Evolutionary conservation across 2,329 filamentous ascomycete species (phyloP), one percentile per base, ranked within the genome.

Genomic region (Didymella keratinophila): DNA sequence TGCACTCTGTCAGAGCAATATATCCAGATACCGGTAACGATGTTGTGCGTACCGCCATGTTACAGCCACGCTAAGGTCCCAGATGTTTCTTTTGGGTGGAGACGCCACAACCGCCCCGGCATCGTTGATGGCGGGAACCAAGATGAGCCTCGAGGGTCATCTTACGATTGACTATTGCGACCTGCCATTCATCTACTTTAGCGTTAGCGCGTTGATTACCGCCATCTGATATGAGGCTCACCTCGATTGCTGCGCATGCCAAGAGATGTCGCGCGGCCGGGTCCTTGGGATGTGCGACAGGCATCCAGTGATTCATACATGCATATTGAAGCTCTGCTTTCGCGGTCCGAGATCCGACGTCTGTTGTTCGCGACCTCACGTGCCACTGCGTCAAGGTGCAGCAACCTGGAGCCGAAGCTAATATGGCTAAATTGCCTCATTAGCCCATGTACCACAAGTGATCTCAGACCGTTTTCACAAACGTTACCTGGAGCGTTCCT

Each of bases 1-100:
- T 68, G 37, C 61, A 58, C 46, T 62, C 60, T 60, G 60, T 64
- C 46, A 59, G 55, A 61, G 57, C 20, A 67, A 67, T 71, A 64
- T 63, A 63, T 56, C 45, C 32, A 44, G 27, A 53, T 43, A 50
- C 20, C 56, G 46, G 56, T 51, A 58, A 25, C 32, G 62, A 51
- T n/a, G 16, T 42, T 46, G 27, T 51, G 45, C 34, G 34, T 50
- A 54, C 51, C 44, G 56, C 50, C 41, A 41, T 58, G 56, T 58
- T 54, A 54, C 56, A 58, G 56, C 56, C 50, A 58, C 50, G 18
- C 45, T 46, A 39, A 28, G 27, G 45, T 54, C 50, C 54, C 18
- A 54, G 27, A 46, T 37, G 21, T 46, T 46, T 12, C 25, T 58
- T 54, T 51, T 54, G n/a, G 27, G 34, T 50, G 25, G 30, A 51